Conservation (phyloP, 208 protist species). For the Leishmania guyanensis region DNA sequence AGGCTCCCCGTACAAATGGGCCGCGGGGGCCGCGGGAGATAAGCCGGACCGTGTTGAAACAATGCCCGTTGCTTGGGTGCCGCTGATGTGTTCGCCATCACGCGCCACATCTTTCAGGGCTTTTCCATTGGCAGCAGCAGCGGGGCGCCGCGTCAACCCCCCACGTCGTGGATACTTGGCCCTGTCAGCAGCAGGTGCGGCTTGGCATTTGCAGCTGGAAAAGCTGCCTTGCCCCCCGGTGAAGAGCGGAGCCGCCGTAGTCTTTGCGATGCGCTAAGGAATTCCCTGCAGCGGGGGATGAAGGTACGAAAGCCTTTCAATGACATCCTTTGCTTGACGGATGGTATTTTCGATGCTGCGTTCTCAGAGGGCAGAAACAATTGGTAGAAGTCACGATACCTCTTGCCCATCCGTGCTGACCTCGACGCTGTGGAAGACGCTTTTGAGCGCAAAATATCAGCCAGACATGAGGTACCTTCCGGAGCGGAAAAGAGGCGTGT, state of each 20-base stretch:
- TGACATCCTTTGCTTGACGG: background rate
- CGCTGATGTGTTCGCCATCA: too few species aligned
- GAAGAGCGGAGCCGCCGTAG: too few species aligned
- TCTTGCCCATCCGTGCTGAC: too few species aligned
- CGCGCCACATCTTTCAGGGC: background rate
- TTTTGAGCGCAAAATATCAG: background rate
- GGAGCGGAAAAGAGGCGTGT: background rate
- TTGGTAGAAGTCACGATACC: background rate
- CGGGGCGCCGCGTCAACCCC: background rate
- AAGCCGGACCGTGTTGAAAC: too few species aligned
- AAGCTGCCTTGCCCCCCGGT: too few species aligned
- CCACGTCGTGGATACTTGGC: background rate
- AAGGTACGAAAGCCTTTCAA: too few species aligned
- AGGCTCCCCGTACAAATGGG: too few species aligned
- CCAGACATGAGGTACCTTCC: background rate
- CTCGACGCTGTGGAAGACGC: background rate
- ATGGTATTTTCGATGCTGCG: background rate
- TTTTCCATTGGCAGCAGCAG: background rate
- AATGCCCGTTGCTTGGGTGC: too few species aligned
- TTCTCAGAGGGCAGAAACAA: background rate
- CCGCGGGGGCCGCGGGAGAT: too few species aligned
- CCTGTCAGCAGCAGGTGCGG: background rate
- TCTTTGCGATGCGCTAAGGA: too few species aligned
- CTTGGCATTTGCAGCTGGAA: background rate
- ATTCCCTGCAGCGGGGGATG: too few species aligned